phyloP scores from a whole-genome alignment of 768 basidiomycete genomes.

The Xerocomus spinulosus region DNA sequence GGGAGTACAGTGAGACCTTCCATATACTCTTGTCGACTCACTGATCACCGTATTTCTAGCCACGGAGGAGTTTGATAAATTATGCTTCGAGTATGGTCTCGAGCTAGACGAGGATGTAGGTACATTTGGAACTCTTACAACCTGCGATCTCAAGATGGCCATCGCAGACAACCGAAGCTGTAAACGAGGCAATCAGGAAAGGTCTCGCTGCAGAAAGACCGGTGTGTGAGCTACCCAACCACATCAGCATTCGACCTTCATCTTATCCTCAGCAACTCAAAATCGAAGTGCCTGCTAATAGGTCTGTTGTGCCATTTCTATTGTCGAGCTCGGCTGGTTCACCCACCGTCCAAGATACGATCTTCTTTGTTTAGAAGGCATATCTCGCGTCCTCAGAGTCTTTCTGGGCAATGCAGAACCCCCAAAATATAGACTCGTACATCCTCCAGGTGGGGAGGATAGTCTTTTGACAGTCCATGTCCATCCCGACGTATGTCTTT shows the following conservation, averaged over 20 bases:
- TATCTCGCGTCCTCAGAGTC: conserved; percentile 77
- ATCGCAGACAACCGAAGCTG: conserved; percentile 80
- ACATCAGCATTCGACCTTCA: conserved; percentile 4
- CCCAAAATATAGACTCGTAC: conserved; percentile 70
- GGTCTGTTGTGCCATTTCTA: conserved; percentile 39
- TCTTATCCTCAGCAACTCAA: conserved; percentile 74
- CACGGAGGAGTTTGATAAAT: conserved; percentile 88
- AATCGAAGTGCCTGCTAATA: conserved; percentile 98
- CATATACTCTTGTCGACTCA: conserved; percentile 3
- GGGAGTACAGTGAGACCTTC: conserved; percentile 61
- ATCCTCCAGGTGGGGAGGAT: conserved; percentile 64
- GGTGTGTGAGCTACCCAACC: conserved; percentile 38
- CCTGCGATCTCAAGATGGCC: neutral
- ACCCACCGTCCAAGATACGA: conserved; percentile 67
- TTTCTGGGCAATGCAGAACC: conserved; percentile 70
- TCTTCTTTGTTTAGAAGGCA: conserved; percentile 94
- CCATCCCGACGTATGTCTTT: conserved; percentile 58
- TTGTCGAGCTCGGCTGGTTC: conserved; percentile 3
- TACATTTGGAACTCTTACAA: conserved; percentile 7
- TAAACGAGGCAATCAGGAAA: conserved; percentile 75
- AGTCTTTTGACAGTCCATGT: conserved; percentile 64
- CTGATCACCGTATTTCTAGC: conserved; percentile 45
- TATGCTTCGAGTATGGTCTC: conserved; percentile 96
- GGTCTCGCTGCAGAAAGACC: conserved; percentile 83
- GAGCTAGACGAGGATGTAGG: conserved; percentile 97